Evolutionary conservation across 108 stramenopile genomes (phyloP).

Genomic region (Cyclotella baltica): DNA sequence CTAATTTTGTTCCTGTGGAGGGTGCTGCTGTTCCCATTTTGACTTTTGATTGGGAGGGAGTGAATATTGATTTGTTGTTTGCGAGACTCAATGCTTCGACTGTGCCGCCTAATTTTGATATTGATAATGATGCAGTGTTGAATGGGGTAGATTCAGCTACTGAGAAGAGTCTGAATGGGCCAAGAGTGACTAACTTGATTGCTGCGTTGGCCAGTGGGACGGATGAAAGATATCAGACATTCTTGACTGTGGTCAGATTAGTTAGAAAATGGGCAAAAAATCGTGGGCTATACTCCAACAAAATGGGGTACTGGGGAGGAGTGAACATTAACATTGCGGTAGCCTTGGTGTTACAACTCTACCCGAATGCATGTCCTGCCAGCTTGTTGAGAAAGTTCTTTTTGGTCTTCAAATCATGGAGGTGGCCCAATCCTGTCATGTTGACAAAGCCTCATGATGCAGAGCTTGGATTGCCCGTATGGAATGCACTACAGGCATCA

Average conservation of each 20-base stretch:
- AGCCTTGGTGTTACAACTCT: conserved; percentile 92
- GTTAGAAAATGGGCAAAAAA: conserved; percentile 96
- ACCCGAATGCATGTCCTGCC: conserved; percentile 91
- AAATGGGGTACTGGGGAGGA: conserved; percentile 96
- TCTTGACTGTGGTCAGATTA: conserved; percentile 87
- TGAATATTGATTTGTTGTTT: conserved; percentile 97
- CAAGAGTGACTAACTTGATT: conserved; percentile 96
- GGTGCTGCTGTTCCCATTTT: conserved; percentile 95
- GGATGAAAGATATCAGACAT: conserved; percentile 80
- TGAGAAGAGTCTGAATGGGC: conserved; percentile 96
- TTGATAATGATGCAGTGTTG: conserved; percentile 94
- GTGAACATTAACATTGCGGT: conserved; percentile 99
- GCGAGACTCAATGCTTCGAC: conserved; percentile 83
- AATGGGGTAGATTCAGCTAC: conserved; percentile 93
- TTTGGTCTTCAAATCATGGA: conserved; percentile 89
- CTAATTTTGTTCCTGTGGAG: conserved; percentile 93
- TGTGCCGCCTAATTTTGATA: conserved; percentile 90
- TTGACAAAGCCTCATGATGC: conserved; percentile 89
- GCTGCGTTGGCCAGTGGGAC: conserved; percentile 87
- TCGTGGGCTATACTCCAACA: conserved; percentile 98
- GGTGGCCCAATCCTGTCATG: conserved; percentile 91
- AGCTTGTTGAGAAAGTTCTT: conserved; percentile 91
- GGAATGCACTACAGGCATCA: conserved; percentile 66
- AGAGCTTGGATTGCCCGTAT: conserved; percentile 80
- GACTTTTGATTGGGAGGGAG: conserved; percentile 97